Percentiles rank a stretch among this genome's conserved stretches.
Conservation (phyloP, 2,329 filamentous ascomycete genomes). For the Mycosphaerella sp. region DNA sequence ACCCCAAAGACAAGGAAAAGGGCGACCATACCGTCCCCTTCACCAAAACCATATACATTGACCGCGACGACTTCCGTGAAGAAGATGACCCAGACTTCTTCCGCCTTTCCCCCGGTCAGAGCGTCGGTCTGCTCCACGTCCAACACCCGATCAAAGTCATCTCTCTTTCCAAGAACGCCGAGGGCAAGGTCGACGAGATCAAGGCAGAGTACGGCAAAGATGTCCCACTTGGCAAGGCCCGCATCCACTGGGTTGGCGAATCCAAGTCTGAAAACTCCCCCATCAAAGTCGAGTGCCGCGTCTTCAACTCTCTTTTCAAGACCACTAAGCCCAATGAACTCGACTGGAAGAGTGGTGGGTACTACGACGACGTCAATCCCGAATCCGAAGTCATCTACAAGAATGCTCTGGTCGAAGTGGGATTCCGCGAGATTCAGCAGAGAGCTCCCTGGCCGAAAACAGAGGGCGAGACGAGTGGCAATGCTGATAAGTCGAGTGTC, state of each 20-base stretch:
- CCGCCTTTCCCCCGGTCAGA: constrained; percentile 67
- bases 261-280: constrained; percentile 56
- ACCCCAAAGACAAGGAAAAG: constrained; percentile 67
- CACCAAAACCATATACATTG: constrained; percentile 77
- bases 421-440: constrained; percentile 67
- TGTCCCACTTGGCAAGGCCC: constrained; percentile 39
- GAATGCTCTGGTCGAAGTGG: constrained; percentile 72
- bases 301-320: constrained; percentile 80
- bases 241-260: constrained; percentile 82
- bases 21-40: constrained; percentile 58
- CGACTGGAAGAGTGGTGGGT: constrained; percentile 63
- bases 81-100: constrained; percentile 68
- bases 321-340: constrained; percentile 72
- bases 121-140: constrained; percentile 65
- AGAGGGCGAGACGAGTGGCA: constrained; percentile 60
- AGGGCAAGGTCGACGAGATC: constrained; percentile 60
- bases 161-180: constrained; percentile 61
- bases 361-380: constrained; percentile 76
- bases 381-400: constrained; percentile 74
- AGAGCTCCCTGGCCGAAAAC: constrained; percentile 77
- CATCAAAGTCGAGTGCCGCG: constrained; percentile 63
- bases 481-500: constrained; percentile 58
- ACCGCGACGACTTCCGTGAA: constrained; percentile 70
- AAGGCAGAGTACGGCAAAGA: constrained; percentile 66
- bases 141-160: constrained; percentile 63